Evolutionary conservation across 1,139 yeast species (phyloP), one percentile per base, ranked within the genome.

Genomic region (Nadsonia commutata): DNA sequence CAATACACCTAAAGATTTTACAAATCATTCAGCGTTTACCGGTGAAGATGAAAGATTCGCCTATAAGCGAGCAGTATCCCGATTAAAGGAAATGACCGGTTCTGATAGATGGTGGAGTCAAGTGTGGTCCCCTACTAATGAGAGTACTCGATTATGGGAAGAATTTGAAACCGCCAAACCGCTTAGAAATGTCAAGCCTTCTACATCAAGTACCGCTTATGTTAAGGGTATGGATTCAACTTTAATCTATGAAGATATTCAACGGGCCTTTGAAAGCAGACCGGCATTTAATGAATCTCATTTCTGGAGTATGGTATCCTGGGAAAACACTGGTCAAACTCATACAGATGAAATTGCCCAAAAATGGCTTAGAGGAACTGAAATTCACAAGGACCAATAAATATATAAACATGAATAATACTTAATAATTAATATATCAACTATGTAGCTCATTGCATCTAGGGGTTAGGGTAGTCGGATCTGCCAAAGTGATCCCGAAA

Each of bases 41-140:
- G 88, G 90, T 22, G 86, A 80, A 52, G 88, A 80, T 58, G 88
- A 80, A 55, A 72, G 71, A 59, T 80, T 80, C 62, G 86, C 90
- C 2, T 80, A 74, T 53, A 76, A 76, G 49, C 60, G 88, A 50
- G 86, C 88, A 0, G 79, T 79, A 1, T 76, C 79, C 55, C 62
- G 90, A 51, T 68, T 80, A 21, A 66, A 67, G 47, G 88, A 80
- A 52, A 80, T 80, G 85, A 72, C 77, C 1, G 69, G 69, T 1
- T 73, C 80, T 0, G 64, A 60, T 21, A 52, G 53, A 7, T 80
- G 85, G 83, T 48, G 52, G 7, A 49, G 55, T 2, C 59, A 57
- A 2, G 56, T 67, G 43, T 78, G 84, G 85, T 63, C 67, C 2
- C 83, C 82, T 2, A 57, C 76, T 1, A 74, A 74, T 41, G 54